Base-by-base conservation (phyloP, 2,329 filamentous ascomycete genomes). In the Botrytis cinerea region DNA sequence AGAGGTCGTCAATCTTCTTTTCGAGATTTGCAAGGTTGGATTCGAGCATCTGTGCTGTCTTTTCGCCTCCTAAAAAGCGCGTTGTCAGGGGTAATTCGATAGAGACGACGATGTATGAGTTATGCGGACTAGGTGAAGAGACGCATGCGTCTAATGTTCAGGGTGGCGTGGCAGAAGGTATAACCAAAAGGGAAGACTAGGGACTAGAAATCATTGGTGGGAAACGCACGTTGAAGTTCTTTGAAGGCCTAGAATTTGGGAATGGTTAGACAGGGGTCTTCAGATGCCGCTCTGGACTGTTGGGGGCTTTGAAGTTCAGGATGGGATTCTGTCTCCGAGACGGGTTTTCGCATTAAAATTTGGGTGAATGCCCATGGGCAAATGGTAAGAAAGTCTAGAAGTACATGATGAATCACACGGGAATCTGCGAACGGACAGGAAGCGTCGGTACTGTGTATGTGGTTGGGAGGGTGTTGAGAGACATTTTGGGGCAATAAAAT, bases 1-100 rank as follows among this genome's bases (percentile, higher is more conserved):
- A 82, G 35, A 90, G 82, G 74, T 83, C 84, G 74, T 89, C 87
- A n/a, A 90, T 83, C 78, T 85, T 88, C 78, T 81, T 83, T 80
- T 89, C 87, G 32, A 90, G 83, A 48, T 78, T 85, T 14, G 83
- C 82, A 68, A 90, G 83, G 76, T 86, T 86, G 2, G 84, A 82
- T 78, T 90, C 88, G 28, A 90, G 84, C 45, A 83, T 83, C 18
- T 84, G 79, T 60, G 87, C 87, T 6, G 87, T 82, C 76, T 87
- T 85, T 75, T 90, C 88, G 76, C 87, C 88, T 71, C 79, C 80
- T 73, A 71, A 38, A 46, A 57, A n/a, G 14, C 51, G 66, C 16
- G 8, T 48, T 46, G 70, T 72, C 48, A 72, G 62, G 54, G 62
- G 32, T 57, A 16, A 18, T 43, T 40, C 25, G 51, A 60, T 20